These are phyloP conservation scores for Pneumocystis sp. DNA, from an alignment of 1,139 yeast species.

Conservation along the genomic window DNA sequence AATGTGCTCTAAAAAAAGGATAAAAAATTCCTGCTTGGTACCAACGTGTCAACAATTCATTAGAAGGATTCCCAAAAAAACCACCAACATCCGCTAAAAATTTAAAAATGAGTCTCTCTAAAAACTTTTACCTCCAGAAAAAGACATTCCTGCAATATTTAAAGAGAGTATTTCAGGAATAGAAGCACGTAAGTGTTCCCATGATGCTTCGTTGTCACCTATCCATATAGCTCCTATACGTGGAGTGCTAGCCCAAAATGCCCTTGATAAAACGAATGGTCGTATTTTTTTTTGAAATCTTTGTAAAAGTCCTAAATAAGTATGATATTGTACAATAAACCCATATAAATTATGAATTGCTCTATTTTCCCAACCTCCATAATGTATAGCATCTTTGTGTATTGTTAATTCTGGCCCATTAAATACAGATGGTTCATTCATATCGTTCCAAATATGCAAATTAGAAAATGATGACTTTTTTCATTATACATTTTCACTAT, in stretches of 20 bases:
- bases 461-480: constrained; percentile 42
- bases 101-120: background rate
- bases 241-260: constrained; percentile 85
- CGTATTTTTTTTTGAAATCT: constrained; percentile 41
- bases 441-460: constrained; percentile 86
- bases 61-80: constrained; percentile 75
- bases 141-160: constrained; percentile 77
- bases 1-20: constrained; percentile 93
- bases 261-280: constrained; percentile 80
- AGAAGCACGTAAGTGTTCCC: constrained; percentile 72
- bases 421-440: constrained; percentile 95
- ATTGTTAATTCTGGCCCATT: constrained; percentile 88
- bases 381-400: constrained; percentile 65
- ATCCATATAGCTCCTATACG: constrained; percentile 92
- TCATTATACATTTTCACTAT: constrained; percentile 15
- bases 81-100: constrained; percentile 79
- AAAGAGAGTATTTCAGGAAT: constrained; percentile 78
- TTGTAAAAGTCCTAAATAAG: constrained; percentile 46
- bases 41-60: constrained; percentile 78
- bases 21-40: constrained; percentile 91
- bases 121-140: constrained; percentile 39
- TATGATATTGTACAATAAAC: constrained; percentile 60
- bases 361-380: constrained; percentile 76
- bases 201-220: constrained; percentile 85
- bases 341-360: constrained; percentile 82